phyloP scores from a whole-genome alignment of 257 asterid genomes.

The Przewalskia tangutica region DNA sequence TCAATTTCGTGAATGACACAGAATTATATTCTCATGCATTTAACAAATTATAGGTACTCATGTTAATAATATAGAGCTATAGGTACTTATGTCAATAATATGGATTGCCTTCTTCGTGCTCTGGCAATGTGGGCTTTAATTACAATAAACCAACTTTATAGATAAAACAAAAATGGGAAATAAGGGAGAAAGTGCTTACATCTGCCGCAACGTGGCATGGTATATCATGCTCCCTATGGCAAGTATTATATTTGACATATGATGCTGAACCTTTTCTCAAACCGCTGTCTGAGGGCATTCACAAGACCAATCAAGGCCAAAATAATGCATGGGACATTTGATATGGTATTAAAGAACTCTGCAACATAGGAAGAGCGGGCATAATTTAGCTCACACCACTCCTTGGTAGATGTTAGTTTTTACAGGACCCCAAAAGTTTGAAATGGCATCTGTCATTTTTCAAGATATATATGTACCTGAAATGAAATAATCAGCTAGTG shows the following conservation, averaged over 20 bases:
- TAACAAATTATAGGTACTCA: background rate
- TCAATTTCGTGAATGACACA: background rate
- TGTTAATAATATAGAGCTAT: background rate
- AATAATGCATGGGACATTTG: constrained; percentile 67
- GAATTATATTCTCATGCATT: background rate
- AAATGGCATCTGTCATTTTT: constrained; percentile 14
- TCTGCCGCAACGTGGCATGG: constrained; percentile 75
- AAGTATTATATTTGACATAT: constrained; percentile 79
- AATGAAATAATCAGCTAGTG: background rate
- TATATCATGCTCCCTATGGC: constrained; percentile 83
- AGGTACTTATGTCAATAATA: background rate
- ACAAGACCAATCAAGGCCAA: constrained; percentile 79
- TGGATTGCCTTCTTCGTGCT: background rate
- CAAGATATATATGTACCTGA: background rate
- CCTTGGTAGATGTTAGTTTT: constrained; percentile 23
- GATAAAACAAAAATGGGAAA: background rate
- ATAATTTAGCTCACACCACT: constrained; percentile 30
- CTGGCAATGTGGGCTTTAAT: background rate
- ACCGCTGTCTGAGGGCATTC: constrained; percentile 63
- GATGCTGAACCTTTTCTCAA: constrained; percentile 89
- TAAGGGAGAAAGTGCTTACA: constrained; percentile 48
- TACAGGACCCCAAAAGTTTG: constrained; percentile 25
- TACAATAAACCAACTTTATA: background rate
- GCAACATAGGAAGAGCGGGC: constrained; percentile 62
- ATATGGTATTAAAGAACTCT: constrained; percentile 81